phyloP scores from a whole-genome alignment of 768 basidiomycete species.

The Crassisporium funariophilum region DNA sequence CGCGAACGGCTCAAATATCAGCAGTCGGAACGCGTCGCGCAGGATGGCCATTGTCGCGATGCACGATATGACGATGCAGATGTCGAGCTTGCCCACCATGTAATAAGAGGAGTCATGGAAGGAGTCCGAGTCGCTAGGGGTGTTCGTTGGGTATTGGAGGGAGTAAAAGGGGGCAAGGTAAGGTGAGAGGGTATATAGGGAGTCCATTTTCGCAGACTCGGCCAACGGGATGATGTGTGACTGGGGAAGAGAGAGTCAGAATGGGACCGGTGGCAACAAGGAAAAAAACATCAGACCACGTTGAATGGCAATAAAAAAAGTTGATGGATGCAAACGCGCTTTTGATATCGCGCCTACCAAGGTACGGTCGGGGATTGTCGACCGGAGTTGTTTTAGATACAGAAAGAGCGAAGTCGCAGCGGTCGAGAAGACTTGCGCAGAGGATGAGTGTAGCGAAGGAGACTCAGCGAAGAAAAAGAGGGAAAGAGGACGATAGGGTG shows the following conservation, averaged over 20 bases:
- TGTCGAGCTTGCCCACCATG: slow-evolving; percentile 70
- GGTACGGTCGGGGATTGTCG: too few species aligned
- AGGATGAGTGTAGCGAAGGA: slow-evolving; percentile 2
- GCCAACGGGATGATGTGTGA: background rate
- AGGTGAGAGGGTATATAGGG: slow-evolving; percentile 22
- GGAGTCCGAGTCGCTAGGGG: slow-evolving; percentile 65
- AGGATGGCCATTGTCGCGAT: slow-evolving; percentile 87
- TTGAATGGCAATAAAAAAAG: slow-evolving; percentile 11
- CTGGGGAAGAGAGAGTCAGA: background rate
- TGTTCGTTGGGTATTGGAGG: slow-evolving; percentile 66
- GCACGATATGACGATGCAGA: slow-evolving; percentile 78
- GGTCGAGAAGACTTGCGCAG: slow-evolving; percentile 1
- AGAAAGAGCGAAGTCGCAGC: background rate
- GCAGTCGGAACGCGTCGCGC: slow-evolving; percentile 76
- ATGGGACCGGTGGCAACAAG: slow-evolving; percentile 7
- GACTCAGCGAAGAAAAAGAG: background rate
- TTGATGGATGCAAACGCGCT: too few species aligned
- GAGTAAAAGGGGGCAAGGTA: slow-evolving; percentile 69
- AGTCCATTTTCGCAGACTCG: slow-evolving; percentile 13
- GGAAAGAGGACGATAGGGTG: slow-evolving; percentile 9
- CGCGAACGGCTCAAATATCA: slow-evolving; percentile 80
- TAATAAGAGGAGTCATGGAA: slow-evolving; percentile 75
- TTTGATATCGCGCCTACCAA: too few species aligned
- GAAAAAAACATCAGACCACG: slow-evolving; percentile 26
- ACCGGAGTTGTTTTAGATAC: too few species aligned